Base-by-base conservation (phyloP, 331 rosid genomes). In the Pyracantha coccinea region DNA sequence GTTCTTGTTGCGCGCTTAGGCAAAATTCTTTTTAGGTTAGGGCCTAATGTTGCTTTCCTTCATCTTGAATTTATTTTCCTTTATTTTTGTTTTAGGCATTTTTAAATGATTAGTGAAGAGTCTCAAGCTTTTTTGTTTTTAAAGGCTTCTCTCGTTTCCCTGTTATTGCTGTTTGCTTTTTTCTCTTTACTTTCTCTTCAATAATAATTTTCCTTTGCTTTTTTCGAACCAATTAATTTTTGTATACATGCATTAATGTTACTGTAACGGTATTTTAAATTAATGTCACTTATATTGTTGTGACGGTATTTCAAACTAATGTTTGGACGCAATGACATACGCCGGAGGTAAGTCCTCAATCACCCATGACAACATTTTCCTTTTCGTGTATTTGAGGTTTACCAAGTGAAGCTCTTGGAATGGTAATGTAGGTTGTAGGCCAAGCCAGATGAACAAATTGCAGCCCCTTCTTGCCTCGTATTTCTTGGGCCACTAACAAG, bases 361-460 rank as follows among this genome's bases (percentile, higher is more conserved):
- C 71, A 53, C 3, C 27, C 62, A 25, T 5, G n/a, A 41, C 19
- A 19, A 14, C 33, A 4, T 68, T 68, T 68, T 41, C 58, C 24
- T 8, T 38, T 13, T 38, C 24, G n/a, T 7, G n/a, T 4, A 21
- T 38, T 13, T 32, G 47, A 1, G 44, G 70, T 7, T 84, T 81
- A 87, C 93, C 89, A 84, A 72, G 76, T 89, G 85, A 89, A 87
- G 80, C 97, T 89, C 54, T 83, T 79, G 67, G 91, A 91, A 69
- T 87, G 77, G 77, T 81, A 87, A 54, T 86, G 85, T 5, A 83
- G 69, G 78, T 86, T 84, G 14, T 80, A 33, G 13, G 72, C 78
- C 20, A 45, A 64, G 55, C 80, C 69, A 53, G 90, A 86, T 28
- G 76, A 65, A 58, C 91, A 91, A 4, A 88, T 79, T 19, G 83